Evolutionary conservation across 129 eudicot species (phyloP), one percentile per base, ranked within the genome.

Genomic region (Artemisia argyi): DNA sequence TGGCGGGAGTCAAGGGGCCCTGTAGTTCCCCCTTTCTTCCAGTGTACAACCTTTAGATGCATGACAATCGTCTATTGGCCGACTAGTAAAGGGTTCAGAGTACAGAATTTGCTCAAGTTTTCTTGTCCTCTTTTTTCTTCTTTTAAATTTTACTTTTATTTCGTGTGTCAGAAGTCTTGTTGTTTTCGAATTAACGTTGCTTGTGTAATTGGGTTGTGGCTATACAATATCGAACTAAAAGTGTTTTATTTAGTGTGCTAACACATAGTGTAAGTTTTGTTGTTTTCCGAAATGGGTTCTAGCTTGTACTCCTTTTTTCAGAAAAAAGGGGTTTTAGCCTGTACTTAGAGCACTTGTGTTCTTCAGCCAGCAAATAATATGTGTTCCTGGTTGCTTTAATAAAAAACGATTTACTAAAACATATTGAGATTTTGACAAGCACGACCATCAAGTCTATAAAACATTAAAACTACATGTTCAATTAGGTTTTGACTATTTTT

Each of bases 1-100:
- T 3, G 78, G 89, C 20, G 85, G 79, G 76, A 89, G 83, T 83
- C 76, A 69, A 55, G 74, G 65, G 54, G 61, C 9, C 58, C 12
- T 20, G 19, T 74, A 65, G 78, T 35, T 14, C 48, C 56, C 55
- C 17, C 20, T 52, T 8, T 53, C 9, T 12, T 63, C 71, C 48
- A 14, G 42, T 16, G 42, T 70, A 70, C 75, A 42, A 59, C 52
- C 56, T 28, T 17, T 19, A 13, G 28, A 74, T 14, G 39, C 46
- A 71, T n/a, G 16, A 11, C 0, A 15, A 8, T 56, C 12, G 16
- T 55, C 42, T 42, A 16, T 20, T 47, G 47, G 17, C 53, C 28
- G 18, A 39, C 18, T n/a, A 35, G 65, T 55, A 26, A 13, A 67
- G 44, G 44, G 30, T 16, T 39, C 11, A 39, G 46, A 39, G 39